Conservation (phyloP, 768 basidiomycete species). For the Phaffia tasmanica region DNA sequence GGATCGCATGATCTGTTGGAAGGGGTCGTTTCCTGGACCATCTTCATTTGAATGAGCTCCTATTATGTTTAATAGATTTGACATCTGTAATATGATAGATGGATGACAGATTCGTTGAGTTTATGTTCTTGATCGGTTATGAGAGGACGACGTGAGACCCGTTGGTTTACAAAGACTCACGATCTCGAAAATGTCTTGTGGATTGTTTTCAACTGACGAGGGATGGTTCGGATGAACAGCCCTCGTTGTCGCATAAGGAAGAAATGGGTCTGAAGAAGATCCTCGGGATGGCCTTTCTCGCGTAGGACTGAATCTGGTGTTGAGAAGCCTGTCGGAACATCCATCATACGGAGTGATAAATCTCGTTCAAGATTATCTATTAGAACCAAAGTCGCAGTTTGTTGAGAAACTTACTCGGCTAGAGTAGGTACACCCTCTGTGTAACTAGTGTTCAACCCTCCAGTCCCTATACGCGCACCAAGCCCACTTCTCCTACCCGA, state of each 20-base stretch:
- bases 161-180: neutral
- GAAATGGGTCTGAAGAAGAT: neutral
- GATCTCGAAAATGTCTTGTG: conserved; percentile 1
- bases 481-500: too few species aligned
- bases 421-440: conserved; percentile 19
- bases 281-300: neutral
- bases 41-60: neutral
- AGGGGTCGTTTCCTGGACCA: conserved; percentile 16
- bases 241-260: neutral
- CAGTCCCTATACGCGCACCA: neutral
- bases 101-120: too few species aligned
- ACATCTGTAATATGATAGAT: conserved; percentile 1
- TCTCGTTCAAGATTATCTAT: neutral
- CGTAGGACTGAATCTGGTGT: neutral
- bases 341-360: neutral
- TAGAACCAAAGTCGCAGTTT: neutral
- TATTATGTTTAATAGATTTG: conserved; percentile 11
- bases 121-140: too few species aligned
- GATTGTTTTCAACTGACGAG: too few species aligned
- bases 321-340: neutral
- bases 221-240: neutral
- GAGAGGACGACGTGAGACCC: neutral
- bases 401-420: neutral
- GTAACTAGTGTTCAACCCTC: conserved; percentile 3
- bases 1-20: conserved; percentile 10